These are phyloP conservation scores for Aspergillus tubingensis DNA, from an alignment of 2,329 filamentous ascomycete genomes.

Conservation along the genomic window DNA sequence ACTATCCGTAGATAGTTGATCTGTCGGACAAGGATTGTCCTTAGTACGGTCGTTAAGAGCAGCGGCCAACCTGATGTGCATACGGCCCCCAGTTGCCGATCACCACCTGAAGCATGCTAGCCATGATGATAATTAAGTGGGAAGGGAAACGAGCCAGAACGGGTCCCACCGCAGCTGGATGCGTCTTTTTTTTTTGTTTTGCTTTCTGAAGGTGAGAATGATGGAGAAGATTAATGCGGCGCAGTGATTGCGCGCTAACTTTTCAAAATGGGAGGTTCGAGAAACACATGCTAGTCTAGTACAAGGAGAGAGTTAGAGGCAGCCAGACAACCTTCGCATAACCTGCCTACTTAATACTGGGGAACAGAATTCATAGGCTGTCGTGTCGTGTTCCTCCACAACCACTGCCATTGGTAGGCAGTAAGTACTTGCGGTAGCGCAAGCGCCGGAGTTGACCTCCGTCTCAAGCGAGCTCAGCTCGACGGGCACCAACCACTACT, in stretches of 20 bases:
- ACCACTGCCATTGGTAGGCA: neutral
- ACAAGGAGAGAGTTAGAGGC: neutral
- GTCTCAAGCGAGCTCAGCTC: neutral
- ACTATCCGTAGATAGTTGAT: neutral
- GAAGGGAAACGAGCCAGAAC: neutral
- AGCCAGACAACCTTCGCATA: neutral
- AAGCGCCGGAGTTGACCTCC: slow-evolving; percentile 1
- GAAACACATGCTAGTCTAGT: neutral
- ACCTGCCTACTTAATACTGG: neutral
- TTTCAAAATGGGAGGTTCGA: neutral
- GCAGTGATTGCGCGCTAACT: neutral
- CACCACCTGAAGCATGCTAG: slow-evolving; percentile 23
- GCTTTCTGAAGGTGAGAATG: neutral
- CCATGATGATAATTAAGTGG: neutral
- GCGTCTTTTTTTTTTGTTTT: neutral
- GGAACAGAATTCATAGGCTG: neutral
- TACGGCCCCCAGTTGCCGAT: slow-evolving; percentile 22
- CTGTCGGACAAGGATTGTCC: slow-evolving; percentile 9
- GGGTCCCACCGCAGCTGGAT: neutral
- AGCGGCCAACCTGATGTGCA: slow-evolving; percentile 20
- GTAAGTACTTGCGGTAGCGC: slow-evolving; percentile 2
- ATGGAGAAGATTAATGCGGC: neutral
- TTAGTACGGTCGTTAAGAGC: slow-evolving; percentile 10
- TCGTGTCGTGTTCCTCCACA: neutral
- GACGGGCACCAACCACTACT: neutral